Percentiles rank a stretch among this genome's conserved stretches.
phyloP scores from a whole-genome alignment of 257 asterid species.

The Marsdenia floribunda region DNA sequence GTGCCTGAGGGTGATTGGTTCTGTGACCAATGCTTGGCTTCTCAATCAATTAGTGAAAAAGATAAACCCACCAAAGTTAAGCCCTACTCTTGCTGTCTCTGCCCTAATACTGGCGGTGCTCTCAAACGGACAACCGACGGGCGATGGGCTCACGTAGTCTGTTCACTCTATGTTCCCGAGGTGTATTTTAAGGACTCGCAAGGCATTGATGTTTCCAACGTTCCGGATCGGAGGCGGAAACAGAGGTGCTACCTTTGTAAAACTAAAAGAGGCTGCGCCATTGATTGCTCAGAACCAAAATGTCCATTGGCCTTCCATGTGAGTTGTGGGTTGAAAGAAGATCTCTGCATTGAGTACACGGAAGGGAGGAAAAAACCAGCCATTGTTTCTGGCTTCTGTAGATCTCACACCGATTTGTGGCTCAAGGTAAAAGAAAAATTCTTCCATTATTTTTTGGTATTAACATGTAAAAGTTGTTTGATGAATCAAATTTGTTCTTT shows the following conservation, averaged over 20 bases:
- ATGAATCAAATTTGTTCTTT: background rate
- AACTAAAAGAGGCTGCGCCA: constrained; percentile 49
- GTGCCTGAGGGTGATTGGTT: constrained; percentile 91
- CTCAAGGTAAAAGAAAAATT: constrained; percentile 41
- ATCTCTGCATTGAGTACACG: constrained; percentile 58
- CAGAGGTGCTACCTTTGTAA: constrained; percentile 51
- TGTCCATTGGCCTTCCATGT: constrained; percentile 68
- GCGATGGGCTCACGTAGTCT: constrained; percentile 80
- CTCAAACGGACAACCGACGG: constrained; percentile 63
- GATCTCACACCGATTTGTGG: constrained; percentile 70
- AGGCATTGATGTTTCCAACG: constrained; percentile 49
- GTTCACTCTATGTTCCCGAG: constrained; percentile 77
- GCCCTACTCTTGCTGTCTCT: constrained; percentile 52
- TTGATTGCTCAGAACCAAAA: constrained; percentile 79
- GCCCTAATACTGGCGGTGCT: constrained; percentile 68
- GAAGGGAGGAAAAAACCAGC: constrained; percentile 52
- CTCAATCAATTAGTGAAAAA: constrained; percentile 4
- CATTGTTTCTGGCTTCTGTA: constrained; percentile 76
- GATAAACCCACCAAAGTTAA: background rate
- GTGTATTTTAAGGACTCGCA: constrained; percentile 58
- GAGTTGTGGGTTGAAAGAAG: constrained; percentile 64
- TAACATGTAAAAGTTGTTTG: background rate
- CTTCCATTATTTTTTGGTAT: background rate
- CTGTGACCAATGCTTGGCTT: constrained; percentile 52
- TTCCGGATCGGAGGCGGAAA: constrained; percentile 59